Conservation (phyloP, 768 basidiomycete species). For the Austroboletus festivus region DNA sequence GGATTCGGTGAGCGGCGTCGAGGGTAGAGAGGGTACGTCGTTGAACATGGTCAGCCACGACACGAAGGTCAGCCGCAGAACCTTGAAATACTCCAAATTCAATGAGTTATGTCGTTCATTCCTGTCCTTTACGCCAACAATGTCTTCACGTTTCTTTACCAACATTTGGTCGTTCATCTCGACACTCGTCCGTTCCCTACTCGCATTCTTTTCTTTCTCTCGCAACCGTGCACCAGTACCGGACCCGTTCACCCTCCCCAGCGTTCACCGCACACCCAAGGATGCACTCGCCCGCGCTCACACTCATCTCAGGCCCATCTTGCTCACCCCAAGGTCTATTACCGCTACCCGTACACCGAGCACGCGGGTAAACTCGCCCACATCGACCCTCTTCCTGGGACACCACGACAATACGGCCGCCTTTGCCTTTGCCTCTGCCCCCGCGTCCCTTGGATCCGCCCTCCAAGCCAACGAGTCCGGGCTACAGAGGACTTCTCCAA, state of each 20-base stretch:
- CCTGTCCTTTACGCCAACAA: too few relatives aligned
- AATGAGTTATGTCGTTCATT: too few relatives aligned
- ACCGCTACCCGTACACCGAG: background rate
- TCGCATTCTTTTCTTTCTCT: slow-evolving; percentile 17
- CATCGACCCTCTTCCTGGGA: slow-evolving; percentile 12
- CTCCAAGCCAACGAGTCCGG: background rate
- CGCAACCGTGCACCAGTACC: slow-evolving; percentile 7
- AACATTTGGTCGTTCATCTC: slow-evolving; percentile 23
- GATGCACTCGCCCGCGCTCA: slow-evolving; percentile 15
- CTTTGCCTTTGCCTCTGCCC: too few relatives aligned
- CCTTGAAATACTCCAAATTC: slow-evolving; percentile 4
- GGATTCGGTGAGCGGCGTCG: slow-evolving; percentile 57
- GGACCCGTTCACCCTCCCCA: slow-evolving; percentile 12
- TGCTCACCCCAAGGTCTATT: slow-evolving; percentile 15
- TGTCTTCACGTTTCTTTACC: slow-evolving; percentile 13
- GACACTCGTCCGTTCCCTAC: slow-evolving; percentile 28
- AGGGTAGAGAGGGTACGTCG: slow-evolving; percentile 57
- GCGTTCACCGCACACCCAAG: background rate
- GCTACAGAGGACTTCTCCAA: slow-evolving; percentile 18
- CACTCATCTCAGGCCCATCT: slow-evolving; percentile 18
- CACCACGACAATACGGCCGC: background rate
- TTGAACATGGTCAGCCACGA: slow-evolving; percentile 1
- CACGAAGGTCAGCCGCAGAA: slow-evolving; percentile 8
- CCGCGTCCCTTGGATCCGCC: too few relatives aligned
- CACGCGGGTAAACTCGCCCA: slow-evolving; percentile 7